Conservation (phyloP, 2,329 filamentous ascomycete genomes). For the Apiospora kogelbergensis region DNA sequence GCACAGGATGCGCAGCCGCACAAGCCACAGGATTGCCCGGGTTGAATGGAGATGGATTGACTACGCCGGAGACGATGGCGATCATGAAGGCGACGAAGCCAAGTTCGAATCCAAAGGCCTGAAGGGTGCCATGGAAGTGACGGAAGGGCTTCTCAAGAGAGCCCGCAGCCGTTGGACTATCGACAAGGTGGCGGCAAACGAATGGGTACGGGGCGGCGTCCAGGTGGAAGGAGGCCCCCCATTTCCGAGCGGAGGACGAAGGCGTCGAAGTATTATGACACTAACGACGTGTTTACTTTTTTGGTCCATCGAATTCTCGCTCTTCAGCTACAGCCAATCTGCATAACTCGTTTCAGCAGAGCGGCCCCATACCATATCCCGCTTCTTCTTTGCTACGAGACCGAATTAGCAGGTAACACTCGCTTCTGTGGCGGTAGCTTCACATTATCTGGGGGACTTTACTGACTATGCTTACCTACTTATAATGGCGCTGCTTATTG, state of each 20-base stretch:
- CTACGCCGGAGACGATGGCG: slow-evolving; percentile 79
- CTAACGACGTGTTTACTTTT: not conserved
- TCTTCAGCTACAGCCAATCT: not conserved
- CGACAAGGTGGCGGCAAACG: slow-evolving; percentile 67
- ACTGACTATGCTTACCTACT: slow-evolving; percentile 7
- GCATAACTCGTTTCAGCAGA: slow-evolving; percentile 7
- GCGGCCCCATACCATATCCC: not conserved
- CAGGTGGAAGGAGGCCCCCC: slow-evolving; percentile 61
- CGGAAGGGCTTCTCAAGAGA: slow-evolving; percentile 82
- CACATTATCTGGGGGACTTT: not conserved
- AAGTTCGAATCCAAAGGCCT: slow-evolving; percentile 66
- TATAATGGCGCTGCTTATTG: not conserved
- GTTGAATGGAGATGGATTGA: slow-evolving; percentile 95
- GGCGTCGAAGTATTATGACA: slow-evolving; percentile 50
- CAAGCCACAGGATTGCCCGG: slow-evolving; percentile 90
- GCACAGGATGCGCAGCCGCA: slow-evolving; percentile 74
- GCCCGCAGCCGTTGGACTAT: slow-evolving; percentile 76
- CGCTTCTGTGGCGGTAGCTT: not conserved
- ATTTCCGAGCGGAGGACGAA: slow-evolving; percentile 59
- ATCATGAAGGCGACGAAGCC: slow-evolving; percentile 69
- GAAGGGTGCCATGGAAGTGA: slow-evolving; percentile 74
- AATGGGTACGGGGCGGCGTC: slow-evolving; percentile 79
- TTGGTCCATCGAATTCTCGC: not conserved
- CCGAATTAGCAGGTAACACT: slow-evolving; percentile 4
- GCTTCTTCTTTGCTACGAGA: not conserved